Conservation (phyloP, 305 asterid species). For the Ajuga reptans region DNA sequence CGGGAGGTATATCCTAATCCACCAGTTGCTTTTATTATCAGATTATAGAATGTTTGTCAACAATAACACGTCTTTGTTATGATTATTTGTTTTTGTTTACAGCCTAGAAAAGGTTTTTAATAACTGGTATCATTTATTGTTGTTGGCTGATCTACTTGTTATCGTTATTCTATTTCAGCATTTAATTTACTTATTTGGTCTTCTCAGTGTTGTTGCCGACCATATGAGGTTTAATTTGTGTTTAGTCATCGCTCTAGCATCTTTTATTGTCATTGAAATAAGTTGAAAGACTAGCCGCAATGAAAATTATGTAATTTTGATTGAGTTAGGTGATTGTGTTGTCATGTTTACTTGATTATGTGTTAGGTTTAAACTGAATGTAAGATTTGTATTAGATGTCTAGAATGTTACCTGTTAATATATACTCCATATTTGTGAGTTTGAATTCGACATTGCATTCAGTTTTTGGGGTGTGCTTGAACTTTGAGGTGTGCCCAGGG, state of each 20-base stretch:
- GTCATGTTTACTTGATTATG: neutral
- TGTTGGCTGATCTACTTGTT: conserved; percentile 25
- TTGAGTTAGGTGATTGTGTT: neutral
- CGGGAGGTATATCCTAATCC: conserved; percentile 25
- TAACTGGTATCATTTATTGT: conserved; percentile 1
- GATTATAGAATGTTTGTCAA: neutral
- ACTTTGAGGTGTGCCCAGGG: neutral
- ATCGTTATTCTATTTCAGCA: neutral
- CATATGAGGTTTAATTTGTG: conserved; percentile 4
- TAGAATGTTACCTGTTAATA: too few relatives aligned
- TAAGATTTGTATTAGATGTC: too few relatives aligned
- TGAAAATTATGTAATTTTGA: neutral
- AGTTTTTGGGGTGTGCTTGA: too few relatives aligned
- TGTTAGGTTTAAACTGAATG: neutral
- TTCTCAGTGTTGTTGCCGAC: neutral
- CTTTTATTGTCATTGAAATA: too few relatives aligned
- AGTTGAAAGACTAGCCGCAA: too few relatives aligned
- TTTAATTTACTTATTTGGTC: neutral
- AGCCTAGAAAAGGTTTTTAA: neutral
- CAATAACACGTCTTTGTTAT: conserved; percentile 8
- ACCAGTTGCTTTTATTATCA: neutral
- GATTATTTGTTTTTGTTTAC: too few relatives aligned
- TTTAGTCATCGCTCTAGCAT: conserved; percentile 5
- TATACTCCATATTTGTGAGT: too few relatives aligned
- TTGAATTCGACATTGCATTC: too few relatives aligned